phyloP scores from a whole-genome alignment of 352 stramenopile species.

The Thalassiosira mediterranea region DNA sequence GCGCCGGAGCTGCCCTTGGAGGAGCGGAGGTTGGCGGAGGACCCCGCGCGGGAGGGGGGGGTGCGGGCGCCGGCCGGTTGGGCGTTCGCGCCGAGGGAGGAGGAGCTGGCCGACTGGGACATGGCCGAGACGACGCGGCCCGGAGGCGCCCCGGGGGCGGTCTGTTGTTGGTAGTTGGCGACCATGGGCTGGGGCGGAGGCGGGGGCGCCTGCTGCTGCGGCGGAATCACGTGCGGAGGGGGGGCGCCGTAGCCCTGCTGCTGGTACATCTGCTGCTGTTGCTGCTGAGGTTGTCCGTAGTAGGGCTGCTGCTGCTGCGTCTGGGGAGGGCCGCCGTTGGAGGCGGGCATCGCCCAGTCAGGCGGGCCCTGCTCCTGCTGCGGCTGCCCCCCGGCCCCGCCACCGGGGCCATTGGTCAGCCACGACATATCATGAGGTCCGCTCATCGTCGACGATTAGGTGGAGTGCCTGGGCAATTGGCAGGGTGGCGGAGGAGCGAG shows the following conservation, averaged over 20 bases:
- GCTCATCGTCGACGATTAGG: background rate
- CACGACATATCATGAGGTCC: constrained; percentile 5
- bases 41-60: background rate
- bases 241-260: background rate
- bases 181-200: constrained; percentile 17
- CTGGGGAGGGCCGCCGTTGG: background rate
- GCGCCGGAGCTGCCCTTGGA: background rate
- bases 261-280: constrained; percentile 1
- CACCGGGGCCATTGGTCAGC: constrained; percentile 8
- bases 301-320: constrained; percentile 13
- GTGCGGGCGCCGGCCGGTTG: too few species aligned
- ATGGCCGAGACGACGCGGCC: too few species aligned
- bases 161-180: background rate
- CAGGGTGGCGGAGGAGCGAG: too few species aligned
- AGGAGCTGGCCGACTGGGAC: constrained; percentile 5
- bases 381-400: constrained; percentile 16
- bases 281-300: background rate
- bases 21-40: background rate
- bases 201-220: constrained; percentile 8
- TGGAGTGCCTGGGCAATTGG: too few species aligned
- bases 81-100: constrained; percentile 15
- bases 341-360: background rate
- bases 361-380: constrained; percentile 8
- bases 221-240: background rate
- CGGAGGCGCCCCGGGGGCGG: too few species aligned